phyloP scores from a whole-genome alignment of 768 basidiomycete genomes.

The Boletus rex-veris region DNA sequence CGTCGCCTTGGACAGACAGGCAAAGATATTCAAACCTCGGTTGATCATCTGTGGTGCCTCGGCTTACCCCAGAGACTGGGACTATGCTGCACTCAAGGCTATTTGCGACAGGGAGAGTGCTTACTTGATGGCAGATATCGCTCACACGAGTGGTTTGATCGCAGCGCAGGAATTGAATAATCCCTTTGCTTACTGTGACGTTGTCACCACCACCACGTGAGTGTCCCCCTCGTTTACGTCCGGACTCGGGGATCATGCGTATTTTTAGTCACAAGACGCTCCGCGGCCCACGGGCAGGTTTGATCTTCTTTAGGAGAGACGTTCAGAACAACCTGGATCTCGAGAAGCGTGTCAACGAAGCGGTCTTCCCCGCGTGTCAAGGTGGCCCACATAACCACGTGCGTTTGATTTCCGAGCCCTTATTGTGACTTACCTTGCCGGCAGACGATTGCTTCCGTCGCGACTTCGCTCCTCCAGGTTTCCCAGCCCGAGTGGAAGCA shows the following conservation, averaged over 20 bases:
- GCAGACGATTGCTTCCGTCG: conserved; percentile 92
- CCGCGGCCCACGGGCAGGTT: conserved; percentile 94
- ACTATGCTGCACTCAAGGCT: conserved; percentile 79
- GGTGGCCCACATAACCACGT: conserved; percentile 99
- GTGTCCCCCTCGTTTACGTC: conserved; percentile 23
- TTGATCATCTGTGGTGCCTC: conserved; percentile 97
- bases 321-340: conserved; percentile 77
- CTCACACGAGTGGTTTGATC: conserved; percentile 93
- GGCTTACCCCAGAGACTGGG: conserved; percentile 98
- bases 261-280: conserved; percentile 87
- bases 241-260: too few relatives aligned
- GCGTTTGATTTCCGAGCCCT: conserved; percentile 20
- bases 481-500: conserved; percentile 83
- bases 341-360: conserved; percentile 96
- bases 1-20: conserved; percentile 71
- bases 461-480: conserved; percentile 89
- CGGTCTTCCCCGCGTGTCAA: conserved; percentile 99
- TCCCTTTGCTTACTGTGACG: conserved; percentile 95
- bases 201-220: conserved; percentile 95
- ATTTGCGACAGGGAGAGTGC: conserved; percentile 86
- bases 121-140: conserved; percentile 94
- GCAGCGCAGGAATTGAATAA: conserved; percentile 87
- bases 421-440: background rate
- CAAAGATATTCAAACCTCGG: conserved; percentile 92
- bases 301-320: conserved; percentile 98